Percentiles rank a stretch among this genome's conserved stretches.
Evolutionary conservation across 1,284 basidiomycete species (phyloP).

Genomic region (Naganishia sp.): DNA sequence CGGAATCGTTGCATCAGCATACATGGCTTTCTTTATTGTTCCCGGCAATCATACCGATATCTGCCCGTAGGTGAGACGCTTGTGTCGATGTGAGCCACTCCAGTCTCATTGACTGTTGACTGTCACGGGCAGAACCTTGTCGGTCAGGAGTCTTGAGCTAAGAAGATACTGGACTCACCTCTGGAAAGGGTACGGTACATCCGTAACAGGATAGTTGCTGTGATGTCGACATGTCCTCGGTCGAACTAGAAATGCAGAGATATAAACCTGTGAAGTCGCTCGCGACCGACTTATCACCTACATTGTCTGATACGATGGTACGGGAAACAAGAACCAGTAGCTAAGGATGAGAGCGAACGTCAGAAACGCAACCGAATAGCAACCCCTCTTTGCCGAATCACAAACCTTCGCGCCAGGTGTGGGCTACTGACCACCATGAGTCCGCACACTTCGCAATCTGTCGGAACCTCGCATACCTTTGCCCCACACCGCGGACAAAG

Average conservation of each 20-base stretch:
- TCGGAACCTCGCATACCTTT: constrained; percentile 96
- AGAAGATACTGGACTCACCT: constrained; percentile 40
- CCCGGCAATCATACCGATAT: constrained; percentile 27
- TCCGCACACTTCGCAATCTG: constrained; percentile 95
- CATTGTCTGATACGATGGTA: constrained; percentile 42
- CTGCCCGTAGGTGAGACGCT: constrained; percentile 33
- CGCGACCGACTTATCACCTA: neutral
- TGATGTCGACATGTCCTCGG: constrained; percentile 34
- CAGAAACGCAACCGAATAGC: no score
- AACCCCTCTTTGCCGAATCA: neutral
- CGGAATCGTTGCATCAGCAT: neutral
- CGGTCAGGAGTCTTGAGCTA: neutral
- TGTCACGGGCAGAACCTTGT: neutral
- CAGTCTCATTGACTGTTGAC: constrained; percentile 28
- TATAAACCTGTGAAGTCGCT: constrained; percentile 8
- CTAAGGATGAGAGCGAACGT: constrained; percentile 34
- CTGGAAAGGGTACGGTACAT: constrained; percentile 67
- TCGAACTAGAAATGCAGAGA: constrained; percentile 20
- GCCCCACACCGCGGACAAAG: constrained; percentile 89
- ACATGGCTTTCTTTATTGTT: neutral
- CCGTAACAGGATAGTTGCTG: constrained; percentile 62
- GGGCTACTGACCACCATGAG: constrained; percentile 97
- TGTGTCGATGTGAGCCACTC: constrained; percentile 32
- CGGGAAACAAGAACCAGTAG: constrained; percentile 53
- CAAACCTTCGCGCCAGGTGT: constrained; percentile 91